Evolutionary conservation across 2,329 filamentous ascomycete species (phyloP), one percentile per base, ranked within the genome.

Genomic region (Hymenoscyphus salicellus): DNA sequence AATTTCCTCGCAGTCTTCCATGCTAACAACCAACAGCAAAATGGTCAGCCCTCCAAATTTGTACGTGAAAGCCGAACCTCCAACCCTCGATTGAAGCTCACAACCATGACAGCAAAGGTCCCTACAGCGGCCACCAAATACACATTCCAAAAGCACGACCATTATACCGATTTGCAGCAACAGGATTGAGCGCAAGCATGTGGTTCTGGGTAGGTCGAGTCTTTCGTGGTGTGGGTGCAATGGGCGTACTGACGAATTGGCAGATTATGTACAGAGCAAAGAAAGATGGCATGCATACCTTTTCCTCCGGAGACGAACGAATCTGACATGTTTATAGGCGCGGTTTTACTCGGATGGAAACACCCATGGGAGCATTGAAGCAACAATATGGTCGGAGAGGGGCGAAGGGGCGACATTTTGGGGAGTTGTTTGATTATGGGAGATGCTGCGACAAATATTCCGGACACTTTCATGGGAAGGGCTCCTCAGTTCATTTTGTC

Each of bases 201-300:
- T 99, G 95, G 95, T 98, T 99, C 81, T 99, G 95, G 79, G 93
- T 98, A 86, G 76, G 90, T 82, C 63, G 66, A 58, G 65, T 56
- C 6, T 28, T n/a, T 17, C 30, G 7, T n/a, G 14, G 16, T 5
- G 16, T 16, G n/a, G 1, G 26, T 26, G n/a, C 2, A n/a, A 20
- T 26, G 16, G 14, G 23, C 17, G 58, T 63, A 61, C 67, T 74
- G 52, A 72, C 20, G 3, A 16, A 17, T 33, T n/a, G 66, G 43
- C 74, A 97, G 93, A 81, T 97, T 76, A 93, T 97, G 88, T 98
- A 97, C 82, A 88, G 95, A 75, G 92, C 93, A 74, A 96, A 94
- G 87, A 90, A 97, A 82, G 95, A 99, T 75, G 93, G 93, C 88
- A 81, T 46, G 17, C 30, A 38, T 58, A 20, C 10, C n/a, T 11